These are phyloP conservation scores for Plasmodium vinckei DNA, from an alignment of 169 alveolate genomes.

Conservation along the genomic window DNA sequence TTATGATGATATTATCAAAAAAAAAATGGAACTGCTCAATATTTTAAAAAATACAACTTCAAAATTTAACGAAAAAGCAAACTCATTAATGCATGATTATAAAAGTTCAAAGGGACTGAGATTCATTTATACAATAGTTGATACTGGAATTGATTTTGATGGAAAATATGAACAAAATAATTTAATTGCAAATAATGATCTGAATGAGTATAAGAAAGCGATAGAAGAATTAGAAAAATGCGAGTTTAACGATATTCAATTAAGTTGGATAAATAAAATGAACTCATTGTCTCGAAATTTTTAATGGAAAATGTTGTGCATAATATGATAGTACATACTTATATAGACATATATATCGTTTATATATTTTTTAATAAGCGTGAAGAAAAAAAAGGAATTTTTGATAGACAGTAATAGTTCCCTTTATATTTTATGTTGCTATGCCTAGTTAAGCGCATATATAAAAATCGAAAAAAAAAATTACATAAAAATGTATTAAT, in stretches of 20 bases:
- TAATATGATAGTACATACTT: slow-evolving; percentile 1
- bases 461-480: too few relatives aligned
- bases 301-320: not conserved
- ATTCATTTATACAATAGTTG: slow-evolving; percentile 38
- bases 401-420: too few relatives aligned
- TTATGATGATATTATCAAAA: slow-evolving; percentile 23
- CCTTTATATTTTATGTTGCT: too few relatives aligned
- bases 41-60: slow-evolving; percentile 41
- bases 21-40: slow-evolving; percentile 20
- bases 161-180: slow-evolving; percentile 25
- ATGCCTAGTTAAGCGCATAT: too few relatives aligned
- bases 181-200: slow-evolving; percentile 9
- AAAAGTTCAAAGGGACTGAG: slow-evolving; percentile 38
- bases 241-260: slow-evolving; percentile 48
- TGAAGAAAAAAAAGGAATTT: too few relatives aligned
- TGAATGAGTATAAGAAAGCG: slow-evolving; percentile 37
- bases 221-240: slow-evolving; percentile 28
- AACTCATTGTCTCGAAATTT: slow-evolving; percentile 53
- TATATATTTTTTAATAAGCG: not conserved
- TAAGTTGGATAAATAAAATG: slow-evolving; percentile 63
- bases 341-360: slow-evolving; percentile 3
- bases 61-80: slow-evolving; percentile 46
- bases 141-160: slow-evolving; percentile 2
- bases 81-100: slow-evolving; percentile 30
- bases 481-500: too few relatives aligned